Evolutionary conservation across 1,139 yeast species (phyloP).

Genomic region (Diutina mesorugosa): DNA sequence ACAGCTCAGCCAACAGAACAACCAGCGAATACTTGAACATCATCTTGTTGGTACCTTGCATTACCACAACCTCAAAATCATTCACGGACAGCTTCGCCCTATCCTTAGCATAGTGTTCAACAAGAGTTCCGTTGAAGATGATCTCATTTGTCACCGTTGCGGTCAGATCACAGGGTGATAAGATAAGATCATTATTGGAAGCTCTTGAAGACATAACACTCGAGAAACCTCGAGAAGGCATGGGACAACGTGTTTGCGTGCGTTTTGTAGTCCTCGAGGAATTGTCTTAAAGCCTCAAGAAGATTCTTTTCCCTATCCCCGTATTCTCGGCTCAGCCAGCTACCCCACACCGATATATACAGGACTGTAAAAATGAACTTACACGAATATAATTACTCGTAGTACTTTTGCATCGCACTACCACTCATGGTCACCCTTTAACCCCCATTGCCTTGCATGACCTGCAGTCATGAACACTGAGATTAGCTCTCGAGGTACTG

Average conservation of each 20-base stretch:
- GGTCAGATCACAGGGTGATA: conserved; percentile 2
- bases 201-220: not conserved
- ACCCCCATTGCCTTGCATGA: not conserved
- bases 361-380: not conserved
- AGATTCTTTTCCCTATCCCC: not conserved
- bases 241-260: no score
- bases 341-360: not conserved
- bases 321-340: not conserved
- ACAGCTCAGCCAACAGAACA: not conserved
- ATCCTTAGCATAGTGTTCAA: not conserved
- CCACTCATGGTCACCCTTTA: not conserved
- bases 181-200: not conserved
- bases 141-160: conserved; percentile 1
- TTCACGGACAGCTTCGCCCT: not conserved
- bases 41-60: not conserved
- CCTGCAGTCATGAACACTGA: not conserved
- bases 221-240: not conserved
- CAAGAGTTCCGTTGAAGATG: not conserved
- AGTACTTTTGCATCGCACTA: not conserved
- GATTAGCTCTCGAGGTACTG: not conserved
- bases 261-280: not conserved
- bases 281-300: not conserved
- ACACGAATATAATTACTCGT: not conserved
- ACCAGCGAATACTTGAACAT: not conserved
- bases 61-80: not conserved